phyloP scores from a whole-genome alignment of 208 protist species.

The Acanthamoeba sp. region DNA sequence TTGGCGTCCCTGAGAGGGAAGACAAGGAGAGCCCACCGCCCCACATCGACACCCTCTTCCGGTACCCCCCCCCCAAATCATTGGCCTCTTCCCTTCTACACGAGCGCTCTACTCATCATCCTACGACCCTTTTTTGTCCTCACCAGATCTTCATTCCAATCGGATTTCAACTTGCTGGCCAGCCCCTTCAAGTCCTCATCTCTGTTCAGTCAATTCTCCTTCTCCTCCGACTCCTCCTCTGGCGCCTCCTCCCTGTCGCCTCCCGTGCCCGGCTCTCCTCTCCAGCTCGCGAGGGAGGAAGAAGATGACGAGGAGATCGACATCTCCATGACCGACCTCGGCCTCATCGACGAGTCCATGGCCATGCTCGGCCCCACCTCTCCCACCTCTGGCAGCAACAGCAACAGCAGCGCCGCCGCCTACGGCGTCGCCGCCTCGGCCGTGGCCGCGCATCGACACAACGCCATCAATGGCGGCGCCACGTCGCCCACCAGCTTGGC shows the following conservation, averaged over 20 bases:
- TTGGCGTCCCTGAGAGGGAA: slow-evolving; percentile 16
- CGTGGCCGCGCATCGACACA: background rate
- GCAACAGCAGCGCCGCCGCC: background rate
- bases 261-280: background rate
- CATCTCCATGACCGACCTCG: slow-evolving; percentile 3
- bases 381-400: too few species aligned
- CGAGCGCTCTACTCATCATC: too few species aligned
- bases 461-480: background rate
- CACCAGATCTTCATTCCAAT: background rate
- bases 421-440: background rate
- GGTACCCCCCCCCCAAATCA: slow-evolving; percentile 19
- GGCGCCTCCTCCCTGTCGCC: background rate
- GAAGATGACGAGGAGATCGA: slow-evolving; percentile 8
- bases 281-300: background rate
- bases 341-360: background rate
- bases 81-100: too few species aligned
- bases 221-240: slow-evolving; percentile 20
- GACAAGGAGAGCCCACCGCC: slow-evolving; percentile 16
- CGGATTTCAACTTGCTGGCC: slow-evolving; percentile 3
- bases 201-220: slow-evolving; percentile 32
- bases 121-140: background rate
- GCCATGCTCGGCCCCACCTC: background rate
- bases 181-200: slow-evolving; percentile 29
- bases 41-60: slow-evolving; percentile 31
- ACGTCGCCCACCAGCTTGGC: background rate